A percentile compares a stretch with the other conserved stretches of the same genome.
phyloP scores from a whole-genome alignment of 345 rosid species.

The Bruguiera parviflora region DNA sequence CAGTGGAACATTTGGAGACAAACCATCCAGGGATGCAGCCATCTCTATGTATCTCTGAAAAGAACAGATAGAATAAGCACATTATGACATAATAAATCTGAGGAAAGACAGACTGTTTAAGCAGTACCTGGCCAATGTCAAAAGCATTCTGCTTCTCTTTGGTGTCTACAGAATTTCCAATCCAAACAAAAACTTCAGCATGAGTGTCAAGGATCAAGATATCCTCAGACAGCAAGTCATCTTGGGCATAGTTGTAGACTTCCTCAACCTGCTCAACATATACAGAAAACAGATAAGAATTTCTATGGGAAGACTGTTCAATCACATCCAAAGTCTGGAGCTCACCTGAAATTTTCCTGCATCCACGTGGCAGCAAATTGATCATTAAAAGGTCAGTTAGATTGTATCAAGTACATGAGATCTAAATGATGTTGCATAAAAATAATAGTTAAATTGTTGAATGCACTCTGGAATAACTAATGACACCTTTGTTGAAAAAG shows the following conservation, averaged over 20 bases:
- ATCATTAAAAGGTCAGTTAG: slow-evolving; percentile 35
- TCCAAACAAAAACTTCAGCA: slow-evolving; percentile 97
- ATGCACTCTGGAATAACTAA: slow-evolving; percentile 12
- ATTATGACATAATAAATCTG: slow-evolving; percentile 3
- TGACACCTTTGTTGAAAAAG: slow-evolving; percentile 62
- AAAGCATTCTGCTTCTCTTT: slow-evolving; percentile 88
- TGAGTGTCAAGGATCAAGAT: slow-evolving; percentile 85
- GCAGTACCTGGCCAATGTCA: slow-evolving; percentile 86
- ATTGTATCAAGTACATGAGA: slow-evolving; percentile 15
- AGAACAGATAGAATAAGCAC: slow-evolving; percentile 16
- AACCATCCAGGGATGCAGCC: slow-evolving; percentile 80
- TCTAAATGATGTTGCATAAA: slow-evolving; percentile 6
- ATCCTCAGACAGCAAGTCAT: slow-evolving; percentile 94
- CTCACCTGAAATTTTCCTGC: slow-evolving; percentile 97
- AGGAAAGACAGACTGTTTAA: slow-evolving; percentile 12
- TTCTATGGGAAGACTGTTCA: slow-evolving; percentile 12
- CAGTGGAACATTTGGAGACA: slow-evolving; percentile 76
- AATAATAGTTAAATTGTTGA: slow-evolving; percentile 4
- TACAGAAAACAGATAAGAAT: slow-evolving; percentile 16
- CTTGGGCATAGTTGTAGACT: slow-evolving; percentile 87
- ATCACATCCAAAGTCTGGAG: slow-evolving; percentile 20
- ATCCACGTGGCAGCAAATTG: slow-evolving; percentile 22
- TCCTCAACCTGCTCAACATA: slow-evolving; percentile 72
- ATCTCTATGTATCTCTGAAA: slow-evolving; percentile 74
- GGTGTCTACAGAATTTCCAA: slow-evolving; percentile 79